Percentiles rank a stretch among this genome's conserved stretches.
These are phyloP conservation scores for Talaromyces sp. DNA, from an alignment of 2,329 filamentous ascomycete genomes.

Conservation along the genomic window DNA sequence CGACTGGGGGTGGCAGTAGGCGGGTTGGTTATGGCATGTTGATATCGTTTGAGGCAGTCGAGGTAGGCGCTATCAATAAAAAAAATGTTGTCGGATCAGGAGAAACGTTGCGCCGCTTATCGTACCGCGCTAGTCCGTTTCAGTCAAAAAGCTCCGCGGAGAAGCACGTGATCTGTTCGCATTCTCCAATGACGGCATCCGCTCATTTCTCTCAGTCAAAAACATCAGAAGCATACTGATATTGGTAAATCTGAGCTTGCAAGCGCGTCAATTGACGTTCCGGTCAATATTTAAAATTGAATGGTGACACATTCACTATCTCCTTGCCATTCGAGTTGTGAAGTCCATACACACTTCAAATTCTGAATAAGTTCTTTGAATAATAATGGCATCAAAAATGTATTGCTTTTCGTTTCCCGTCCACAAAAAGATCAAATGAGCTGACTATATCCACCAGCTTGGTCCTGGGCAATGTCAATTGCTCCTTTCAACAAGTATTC, in stretches of 20 bases:
- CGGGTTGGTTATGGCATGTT: conserved; percentile 26
- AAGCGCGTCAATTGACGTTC: background rate
- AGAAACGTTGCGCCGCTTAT: conserved; percentile 35
- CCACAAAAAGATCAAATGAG: background rate
- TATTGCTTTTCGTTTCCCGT: conserved; percentile 31
- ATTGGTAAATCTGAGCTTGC: background rate
- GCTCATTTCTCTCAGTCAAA: conserved; percentile 1
- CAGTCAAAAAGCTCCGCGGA: conserved; percentile 6
- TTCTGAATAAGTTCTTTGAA: background rate
- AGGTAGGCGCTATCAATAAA: conserved; percentile 13
- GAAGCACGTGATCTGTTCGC: conserved; percentile 10
- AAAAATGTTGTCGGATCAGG: conserved; percentile 27
- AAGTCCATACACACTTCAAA: background rate
- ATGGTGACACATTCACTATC: background rate
- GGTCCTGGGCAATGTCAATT: conserved; percentile 79
- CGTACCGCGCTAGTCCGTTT: conserved; percentile 13
- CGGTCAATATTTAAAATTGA: too few relatives aligned
- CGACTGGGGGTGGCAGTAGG: conserved; percentile 20
- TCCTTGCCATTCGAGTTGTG: background rate
- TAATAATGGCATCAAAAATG: conserved; percentile 58
- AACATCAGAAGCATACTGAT: background rate
- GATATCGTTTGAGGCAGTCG: conserved; percentile 4
- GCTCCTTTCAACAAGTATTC: conserved; percentile 71
- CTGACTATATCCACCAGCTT: conserved; percentile 44
- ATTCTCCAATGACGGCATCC: conserved; percentile 18